phyloP scores from a whole-genome alignment of 2,329 filamentous ascomycete species.

The Colletotrichum chrysophilum region DNA sequence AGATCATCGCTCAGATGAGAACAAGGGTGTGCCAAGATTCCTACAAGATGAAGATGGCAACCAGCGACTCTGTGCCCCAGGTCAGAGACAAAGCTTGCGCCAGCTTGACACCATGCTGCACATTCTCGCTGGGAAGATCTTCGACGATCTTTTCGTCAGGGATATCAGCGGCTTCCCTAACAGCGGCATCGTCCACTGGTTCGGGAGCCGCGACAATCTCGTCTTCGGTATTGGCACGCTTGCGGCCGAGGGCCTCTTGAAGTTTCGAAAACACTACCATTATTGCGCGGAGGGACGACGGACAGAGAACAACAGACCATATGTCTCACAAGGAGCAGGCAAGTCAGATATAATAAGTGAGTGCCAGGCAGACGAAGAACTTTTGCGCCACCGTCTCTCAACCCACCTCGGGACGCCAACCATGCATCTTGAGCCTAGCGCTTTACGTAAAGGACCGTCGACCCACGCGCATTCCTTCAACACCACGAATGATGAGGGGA shows the following conservation, averaged over 20 bases:
- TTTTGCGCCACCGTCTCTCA: background rate
- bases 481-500: background rate
- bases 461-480: background rate
- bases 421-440: background rate
- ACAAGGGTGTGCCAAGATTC: background rate
- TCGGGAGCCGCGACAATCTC: background rate
- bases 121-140: constrained; percentile 9
- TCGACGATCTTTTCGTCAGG: background rate
- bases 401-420: background rate
- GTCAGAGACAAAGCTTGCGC: constrained; percentile 27
- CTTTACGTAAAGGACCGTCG: background rate
- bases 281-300: background rate
- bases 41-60: constrained; percentile 24
- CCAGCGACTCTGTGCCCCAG: constrained; percentile 24
- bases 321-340: background rate
- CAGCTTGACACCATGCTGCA: constrained; percentile 26
- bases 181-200: background rate
- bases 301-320: background rate
- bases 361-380: background rate
- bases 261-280: background rate
- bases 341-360: background rate
- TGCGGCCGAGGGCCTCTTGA: background rate
- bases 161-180: background rate
- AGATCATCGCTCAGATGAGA: background rate
- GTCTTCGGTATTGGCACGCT: background rate